Evolutionary conservation across 768 basidiomycete genomes (phyloP).

Genomic region (Auriscalpium vulgare): DNA sequence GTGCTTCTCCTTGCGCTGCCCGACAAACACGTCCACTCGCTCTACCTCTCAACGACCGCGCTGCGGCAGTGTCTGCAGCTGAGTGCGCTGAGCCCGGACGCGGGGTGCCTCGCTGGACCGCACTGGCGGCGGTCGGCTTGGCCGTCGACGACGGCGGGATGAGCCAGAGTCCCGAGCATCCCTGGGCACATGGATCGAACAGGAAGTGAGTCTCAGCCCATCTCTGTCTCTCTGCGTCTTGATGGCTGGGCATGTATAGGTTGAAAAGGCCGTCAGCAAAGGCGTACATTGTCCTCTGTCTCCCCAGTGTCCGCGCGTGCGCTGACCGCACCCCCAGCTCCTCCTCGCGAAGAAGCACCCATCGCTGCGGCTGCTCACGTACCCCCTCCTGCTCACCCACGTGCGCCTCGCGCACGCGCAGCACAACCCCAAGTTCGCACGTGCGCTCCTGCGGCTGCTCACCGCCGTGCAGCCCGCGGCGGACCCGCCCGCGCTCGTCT

Average conservation of each 20-base stretch:
- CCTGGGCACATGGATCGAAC: conserved; percentile 45
- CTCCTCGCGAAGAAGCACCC: conserved; percentile 63
- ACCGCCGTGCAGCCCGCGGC: conserved; percentile 31
- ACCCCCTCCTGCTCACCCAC: conserved; percentile 53
- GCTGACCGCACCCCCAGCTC: conserved; percentile 25
- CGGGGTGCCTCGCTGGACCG: conserved; percentile 71
- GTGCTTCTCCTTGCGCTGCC: conserved; percentile 60
- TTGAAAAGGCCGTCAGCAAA: conserved; percentile 60
- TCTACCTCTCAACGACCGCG: conserved; percentile 48
- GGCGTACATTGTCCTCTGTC: conserved; percentile 40
- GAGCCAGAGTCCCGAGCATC: conserved; percentile 26
- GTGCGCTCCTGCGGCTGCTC: conserved; percentile 48
- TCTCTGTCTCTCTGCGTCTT: neutral
- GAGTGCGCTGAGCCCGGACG: conserved; percentile 41
- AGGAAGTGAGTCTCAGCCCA: conserved; percentile 35
- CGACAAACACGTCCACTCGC: conserved; percentile 40
- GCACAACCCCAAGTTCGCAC: conserved; percentile 52
- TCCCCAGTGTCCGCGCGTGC: neutral
- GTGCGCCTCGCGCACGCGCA: conserved; percentile 47
- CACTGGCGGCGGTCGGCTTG: conserved; percentile 62
- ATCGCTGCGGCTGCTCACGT: conserved; percentile 50
- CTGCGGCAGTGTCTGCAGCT: conserved; percentile 47
- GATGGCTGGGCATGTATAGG: conserved; percentile 21
- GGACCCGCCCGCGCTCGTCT: conserved; percentile 46
- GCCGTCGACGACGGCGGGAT: conserved; percentile 42